Percentiles rank a stretch among this genome's conserved stretches.
Conservation (phyloP, 768 basidiomycete genomes). For the Mrakia blollopis region DNA sequence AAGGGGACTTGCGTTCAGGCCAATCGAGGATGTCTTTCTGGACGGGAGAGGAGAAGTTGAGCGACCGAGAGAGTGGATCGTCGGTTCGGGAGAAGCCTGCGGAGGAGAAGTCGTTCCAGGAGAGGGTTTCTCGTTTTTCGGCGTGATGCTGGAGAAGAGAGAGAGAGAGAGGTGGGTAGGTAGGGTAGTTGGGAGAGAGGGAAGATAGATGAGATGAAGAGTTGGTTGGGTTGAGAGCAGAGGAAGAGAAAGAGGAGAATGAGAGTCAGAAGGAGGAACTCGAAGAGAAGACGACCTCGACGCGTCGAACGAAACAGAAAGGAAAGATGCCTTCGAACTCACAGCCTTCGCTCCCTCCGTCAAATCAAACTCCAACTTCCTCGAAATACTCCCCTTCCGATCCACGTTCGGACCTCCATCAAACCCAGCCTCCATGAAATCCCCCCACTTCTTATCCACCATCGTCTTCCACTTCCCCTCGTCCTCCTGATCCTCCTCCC, state of each 20-base stretch:
- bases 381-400: constrained; percentile 47
- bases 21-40: constrained; percentile 60
- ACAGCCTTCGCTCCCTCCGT: constrained; percentile 77
- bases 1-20: constrained; percentile 50
- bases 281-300: no score
- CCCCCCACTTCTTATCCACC: constrained; percentile 85
- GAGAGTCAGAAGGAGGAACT: no score
- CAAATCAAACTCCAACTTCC: constrained; percentile 85
- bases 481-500: constrained; percentile 50
- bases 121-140: constrained; percentile 75
- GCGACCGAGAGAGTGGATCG: constrained; percentile 66
- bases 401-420: constrained; percentile 43
- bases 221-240: not conserved
- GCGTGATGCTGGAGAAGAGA: constrained; percentile 31
- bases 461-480: constrained; percentile 61
- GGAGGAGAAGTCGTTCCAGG: constrained; percentile 83
- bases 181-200: no score
- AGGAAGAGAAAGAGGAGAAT: constrained; percentile 19
- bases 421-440: constrained; percentile 82
- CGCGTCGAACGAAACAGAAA: constrained; percentile 34
- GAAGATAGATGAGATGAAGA: no score
- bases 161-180: constrained; percentile 25
- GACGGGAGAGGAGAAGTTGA: constrained; percentile 66
- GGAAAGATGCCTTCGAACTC: no score
- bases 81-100: constrained; percentile 78